Evolutionary conservation across 2,329 filamentous ascomycete genomes (phyloP), one percentile per base, ranked within the genome.

Genomic region (Trichoderma sp.): DNA sequence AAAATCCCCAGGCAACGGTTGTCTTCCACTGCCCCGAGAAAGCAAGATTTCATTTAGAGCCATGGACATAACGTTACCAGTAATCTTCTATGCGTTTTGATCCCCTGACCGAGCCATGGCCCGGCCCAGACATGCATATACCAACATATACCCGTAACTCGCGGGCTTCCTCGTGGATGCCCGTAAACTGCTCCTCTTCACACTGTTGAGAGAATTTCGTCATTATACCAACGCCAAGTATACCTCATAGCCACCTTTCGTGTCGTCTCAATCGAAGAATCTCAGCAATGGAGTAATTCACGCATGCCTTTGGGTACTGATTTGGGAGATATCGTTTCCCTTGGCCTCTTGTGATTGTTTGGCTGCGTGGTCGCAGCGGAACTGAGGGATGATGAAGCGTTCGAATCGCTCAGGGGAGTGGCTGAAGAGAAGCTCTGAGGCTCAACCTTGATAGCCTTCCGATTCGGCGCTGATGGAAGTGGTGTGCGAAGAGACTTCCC

Each of bases 301-400:
- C 68, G 72, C 77, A 83, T 77, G 34, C 74, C 76, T 17, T 73
- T 74, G 5, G 81, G 81, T 21, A 78, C 70, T 3, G 76, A 78
- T 30, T 72, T 76, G 7, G 81, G 80, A 28, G 80, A 82, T 44
- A 83, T 81, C 6, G 80, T 81, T 24, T 77, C 69, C 50, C 19
- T 66, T 47, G 34, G 34, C 34, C 34, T 39, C 34, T 39, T 39
- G 34, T 12, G 28, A 7, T 17, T 59, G 19, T 47, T 39, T 41
- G n/a, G n/a, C 10, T 60, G 30, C 14, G 65, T 43, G 17, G 66
- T 24, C 45, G 47, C 7, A 64, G 63, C 63, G 61, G 73, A 72
- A 26, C 71, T 71, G 21, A 72, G 57, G n/a, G 61, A 69, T 30
- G 69, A 67, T 56, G 56, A 7, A 66, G 71, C 67, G 64, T 68